Percentiles rank a stretch among this genome's conserved stretches.
Conservation (phyloP, 805 yeast species). For the Yarrowia alimentaria region DNA sequence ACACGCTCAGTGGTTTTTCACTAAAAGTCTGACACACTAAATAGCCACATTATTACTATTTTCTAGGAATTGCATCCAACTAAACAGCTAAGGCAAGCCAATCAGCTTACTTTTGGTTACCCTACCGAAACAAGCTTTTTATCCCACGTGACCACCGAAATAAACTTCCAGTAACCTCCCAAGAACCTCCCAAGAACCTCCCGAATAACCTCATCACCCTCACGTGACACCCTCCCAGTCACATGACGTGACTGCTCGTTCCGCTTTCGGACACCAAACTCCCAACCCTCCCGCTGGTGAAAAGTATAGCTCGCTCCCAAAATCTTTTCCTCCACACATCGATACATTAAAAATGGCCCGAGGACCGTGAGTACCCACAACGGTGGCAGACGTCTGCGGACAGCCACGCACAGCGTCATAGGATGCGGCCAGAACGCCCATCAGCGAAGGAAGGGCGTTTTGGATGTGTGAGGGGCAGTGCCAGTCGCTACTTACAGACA, state of each 20-base stretch:
- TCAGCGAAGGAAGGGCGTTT: slow-evolving; percentile 16
- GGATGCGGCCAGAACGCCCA: slow-evolving; percentile 24
- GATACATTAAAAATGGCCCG: slow-evolving; percentile 61
- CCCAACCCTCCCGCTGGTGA: neutral
- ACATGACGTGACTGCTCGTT: slow-evolving; percentile 18
- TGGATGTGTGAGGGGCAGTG: slow-evolving; percentile 14
- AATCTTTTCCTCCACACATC: slow-evolving; percentile 13
- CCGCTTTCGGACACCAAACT: neutral
- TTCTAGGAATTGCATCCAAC: no score
- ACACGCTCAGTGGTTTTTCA: no score
- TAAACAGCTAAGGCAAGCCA: no score
- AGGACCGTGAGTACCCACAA: slow-evolving; percentile 60
- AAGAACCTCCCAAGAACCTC: neutral
- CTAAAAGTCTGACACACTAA: no score
- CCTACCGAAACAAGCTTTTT: no score
- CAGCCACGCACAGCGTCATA: neutral
- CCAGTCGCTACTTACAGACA: neutral
- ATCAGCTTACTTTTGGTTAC: no score
- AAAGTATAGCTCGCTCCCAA: slow-evolving; percentile 1
- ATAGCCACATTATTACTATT: no score
- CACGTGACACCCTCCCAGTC: neutral
- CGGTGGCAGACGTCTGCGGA: no score
- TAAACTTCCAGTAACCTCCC: no score
- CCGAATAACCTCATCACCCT: no score
- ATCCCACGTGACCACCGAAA: no score